phyloP scores from a whole-genome alignment of 2,329 filamentous ascomycete species.

The Aspergillus transmontanensis region DNA sequence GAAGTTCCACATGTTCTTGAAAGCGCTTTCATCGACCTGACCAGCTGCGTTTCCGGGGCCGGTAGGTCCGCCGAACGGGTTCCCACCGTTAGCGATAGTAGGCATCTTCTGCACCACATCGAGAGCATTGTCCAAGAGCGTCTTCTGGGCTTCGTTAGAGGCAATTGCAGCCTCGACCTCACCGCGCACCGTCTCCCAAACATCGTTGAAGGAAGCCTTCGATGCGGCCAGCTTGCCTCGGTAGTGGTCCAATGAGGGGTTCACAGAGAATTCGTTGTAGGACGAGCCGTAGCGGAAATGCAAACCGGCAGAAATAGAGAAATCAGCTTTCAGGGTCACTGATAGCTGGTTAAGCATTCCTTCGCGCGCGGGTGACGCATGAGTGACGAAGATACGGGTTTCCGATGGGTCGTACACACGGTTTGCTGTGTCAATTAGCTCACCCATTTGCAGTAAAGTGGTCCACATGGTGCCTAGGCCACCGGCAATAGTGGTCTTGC shows the following conservation, averaged over 20 bases:
- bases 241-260: constrained; percentile 96
- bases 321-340: constrained; percentile 95
- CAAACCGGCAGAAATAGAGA: constrained; percentile 94
- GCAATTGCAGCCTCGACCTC: constrained; percentile 94
- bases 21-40: constrained; percentile 95
- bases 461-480: constrained; percentile 99
- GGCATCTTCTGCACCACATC: constrained; percentile 99
- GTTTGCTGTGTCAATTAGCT: constrained; percentile 95
- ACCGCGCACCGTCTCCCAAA: constrained; percentile 97
- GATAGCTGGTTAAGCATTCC: constrained; percentile 97
- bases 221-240: constrained; percentile 96
- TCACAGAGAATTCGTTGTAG: constrained; percentile 99
- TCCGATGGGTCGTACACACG: constrained; percentile 98
- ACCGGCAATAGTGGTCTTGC: constrained; percentile 94
- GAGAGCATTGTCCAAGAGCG: constrained; percentile 84
- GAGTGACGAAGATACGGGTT: constrained; percentile 93
- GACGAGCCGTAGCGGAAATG: constrained; percentile 99
- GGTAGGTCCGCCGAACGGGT: constrained; percentile 89
- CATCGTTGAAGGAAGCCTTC: constrained; percentile 97
- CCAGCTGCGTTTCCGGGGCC: constrained; percentile 72
- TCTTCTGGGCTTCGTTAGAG: constrained; percentile 92
- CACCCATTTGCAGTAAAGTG: constrained; percentile 94
- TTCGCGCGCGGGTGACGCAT: constrained; percentile 93
- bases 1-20: constrained; percentile 99
- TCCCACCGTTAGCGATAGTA: constrained; percentile 87